phyloP scores from a whole-genome alignment of 208 protist genomes.

The Wallacemonas sp. region DNA sequence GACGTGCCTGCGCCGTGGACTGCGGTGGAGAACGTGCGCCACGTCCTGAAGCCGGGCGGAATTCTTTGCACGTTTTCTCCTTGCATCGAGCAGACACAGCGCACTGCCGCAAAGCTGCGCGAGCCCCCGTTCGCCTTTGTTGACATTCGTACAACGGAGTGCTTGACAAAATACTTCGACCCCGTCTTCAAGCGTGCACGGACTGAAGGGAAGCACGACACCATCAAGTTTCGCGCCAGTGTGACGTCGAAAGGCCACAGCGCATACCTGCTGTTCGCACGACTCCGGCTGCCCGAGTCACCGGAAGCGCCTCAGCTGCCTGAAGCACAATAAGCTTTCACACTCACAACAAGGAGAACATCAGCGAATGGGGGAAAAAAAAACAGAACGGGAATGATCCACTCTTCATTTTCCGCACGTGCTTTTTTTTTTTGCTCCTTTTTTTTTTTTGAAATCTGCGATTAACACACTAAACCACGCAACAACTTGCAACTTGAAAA shows the following conservation, averaged over 20 bases:
- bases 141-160: conserved; percentile 88
- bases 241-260: conserved; percentile 88
- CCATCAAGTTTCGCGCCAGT: conserved; percentile 51
- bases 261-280: conserved; percentile 91
- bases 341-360: no score
- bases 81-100: conserved; percentile 94
- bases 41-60: conserved; percentile 76
- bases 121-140: conserved; percentile 71
- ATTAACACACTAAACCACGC: no score
- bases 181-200: conserved; percentile 66
- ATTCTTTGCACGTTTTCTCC: conserved; percentile 93
- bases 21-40: conserved; percentile 83
- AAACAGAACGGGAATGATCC: no score
- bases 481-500: no score
- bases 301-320: neutral
- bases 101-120: conserved; percentile 63
- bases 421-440: no score
- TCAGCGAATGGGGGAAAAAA: neutral
- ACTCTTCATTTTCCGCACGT: no score
- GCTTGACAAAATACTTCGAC: conserved; percentile 74
- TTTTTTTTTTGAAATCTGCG: no score
- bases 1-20: conserved; percentile 91
- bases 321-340: conserved; percentile 6
- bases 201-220: conserved; percentile 33
- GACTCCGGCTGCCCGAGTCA: conserved; percentile 48